Base-by-base conservation (phyloP, 2,329 filamentous ascomycete species). In the Sarocladiaceae sp. region DNA sequence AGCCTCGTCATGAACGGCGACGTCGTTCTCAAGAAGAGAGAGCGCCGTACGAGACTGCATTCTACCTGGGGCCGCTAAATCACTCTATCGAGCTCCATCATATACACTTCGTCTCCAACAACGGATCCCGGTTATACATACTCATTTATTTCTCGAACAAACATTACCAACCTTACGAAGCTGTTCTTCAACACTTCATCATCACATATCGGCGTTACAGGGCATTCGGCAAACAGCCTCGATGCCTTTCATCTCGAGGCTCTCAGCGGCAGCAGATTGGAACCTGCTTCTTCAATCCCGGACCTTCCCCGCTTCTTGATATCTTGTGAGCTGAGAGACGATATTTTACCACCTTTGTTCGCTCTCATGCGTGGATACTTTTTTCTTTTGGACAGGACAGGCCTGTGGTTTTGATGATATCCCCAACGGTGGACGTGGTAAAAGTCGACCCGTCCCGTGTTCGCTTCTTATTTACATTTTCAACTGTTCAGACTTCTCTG, bases 1-100 rank as follows among this genome's bases (percentile, higher is more conserved):
- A 80, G 72, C 45, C 63, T 85, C 27, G 72, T 83, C 60, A 60
- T 69, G 33, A 68, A 67, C 47, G 79, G 78, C 44, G 76, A 82
- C 21, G 67, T 83, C 18, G 78, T 78, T 7, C 62, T 83, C 54
- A 80, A 79, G 63, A 53, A 69, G 51, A 60, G 55, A 32, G 61
- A 61, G 49, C 63, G 68, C 43, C 66, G 76, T 45, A 58, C 62
- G 49, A 72, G 66, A 54, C 58, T 79, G 6, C 71, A 79, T 55
- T 69, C 67, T 42, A 79, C 76, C 16, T 80, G 77, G 76, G 40
- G 40, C 3, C 40, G 40, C 11, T 43, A 24, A 43, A 32, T 11
- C 10, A 4, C 19, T 26, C 5, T 6, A 12, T 7, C 40, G 18
- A 7, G 3, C 15, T 6, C 3, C 39, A 4, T 9, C 16, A 20